Percentiles rank a stretch among this genome's conserved stretches.
Evolutionary conservation across 2,329 filamentous ascomycete genomes (phyloP).

Genomic region (Nemania serpens): DNA sequence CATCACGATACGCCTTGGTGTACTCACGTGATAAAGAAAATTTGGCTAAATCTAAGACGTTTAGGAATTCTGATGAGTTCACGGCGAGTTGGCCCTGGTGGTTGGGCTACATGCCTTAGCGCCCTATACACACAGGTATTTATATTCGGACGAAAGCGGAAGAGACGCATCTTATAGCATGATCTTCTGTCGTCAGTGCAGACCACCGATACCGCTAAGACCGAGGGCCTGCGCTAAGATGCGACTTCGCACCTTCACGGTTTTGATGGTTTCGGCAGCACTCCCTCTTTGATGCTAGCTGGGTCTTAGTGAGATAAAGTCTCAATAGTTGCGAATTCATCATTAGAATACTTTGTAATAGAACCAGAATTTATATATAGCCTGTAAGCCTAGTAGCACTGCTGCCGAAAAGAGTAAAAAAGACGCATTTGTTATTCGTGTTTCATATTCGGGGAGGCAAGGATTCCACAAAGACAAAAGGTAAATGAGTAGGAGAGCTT

Average conservation of each 20-base stretch:
- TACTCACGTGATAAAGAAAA: constrained; percentile 9
- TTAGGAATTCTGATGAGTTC: neutral
- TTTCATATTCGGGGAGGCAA: neutral
- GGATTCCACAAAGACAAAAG: neutral
- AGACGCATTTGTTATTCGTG: too few relatives aligned
- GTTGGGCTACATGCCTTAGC: neutral
- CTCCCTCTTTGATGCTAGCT: too few relatives aligned
- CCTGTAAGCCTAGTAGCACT: constrained; percentile 1
- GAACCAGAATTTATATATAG: neutral
- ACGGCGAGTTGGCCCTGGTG: neutral
- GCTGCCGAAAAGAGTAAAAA: neutral
- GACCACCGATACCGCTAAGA: neutral
- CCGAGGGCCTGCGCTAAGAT: too few relatives aligned
- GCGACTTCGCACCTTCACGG: neutral
- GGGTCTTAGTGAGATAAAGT: neutral
- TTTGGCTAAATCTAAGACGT: neutral
- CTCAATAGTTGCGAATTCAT: neutral
- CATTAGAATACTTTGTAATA: neutral
- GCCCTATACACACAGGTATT: too few relatives aligned
- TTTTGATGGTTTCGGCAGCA: neutral
- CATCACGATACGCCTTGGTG: neutral
- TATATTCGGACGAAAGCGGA: neutral
- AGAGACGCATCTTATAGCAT: neutral
- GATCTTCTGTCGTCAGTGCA: too few relatives aligned
- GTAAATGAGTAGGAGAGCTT: too few relatives aligned